Conservation (phyloP, 228 moss, liverwort and hornwort species). For the Sphagnum fallax region DNA sequence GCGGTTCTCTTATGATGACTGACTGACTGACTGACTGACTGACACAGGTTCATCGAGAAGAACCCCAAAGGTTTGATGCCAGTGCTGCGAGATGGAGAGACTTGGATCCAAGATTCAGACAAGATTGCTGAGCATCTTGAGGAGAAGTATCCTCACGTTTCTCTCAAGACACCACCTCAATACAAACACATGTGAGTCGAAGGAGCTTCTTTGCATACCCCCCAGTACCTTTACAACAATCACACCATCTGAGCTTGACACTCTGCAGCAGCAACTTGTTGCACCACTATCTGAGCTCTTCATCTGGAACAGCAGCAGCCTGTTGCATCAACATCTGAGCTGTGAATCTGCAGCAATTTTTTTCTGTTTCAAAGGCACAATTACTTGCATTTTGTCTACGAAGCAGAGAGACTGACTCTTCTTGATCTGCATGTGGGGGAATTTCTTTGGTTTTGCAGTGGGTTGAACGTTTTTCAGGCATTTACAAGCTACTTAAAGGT, state of each 20-base stretch:
- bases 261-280: background rate
- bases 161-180: slow-evolving; percentile 54
- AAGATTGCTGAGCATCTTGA: slow-evolving; percentile 79
- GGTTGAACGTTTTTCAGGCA: slow-evolving; percentile 47
- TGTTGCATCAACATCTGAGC: background rate
- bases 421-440: no score
- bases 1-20: background rate
- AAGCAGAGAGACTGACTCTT: no score
- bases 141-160: slow-evolving; percentile 55
- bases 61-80: slow-evolving; percentile 81
- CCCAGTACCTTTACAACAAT: background rate
- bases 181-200: slow-evolving; percentile 61
- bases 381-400: no score
- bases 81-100: slow-evolving; percentile 71
- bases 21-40: background rate
- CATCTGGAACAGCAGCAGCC: background rate
- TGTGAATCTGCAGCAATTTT: no score
- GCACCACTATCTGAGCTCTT: background rate
- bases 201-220: background rate
- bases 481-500: slow-evolving; percentile 73
- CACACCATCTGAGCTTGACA: background rate
- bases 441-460: slow-evolving; percentile 23
- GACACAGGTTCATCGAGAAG: slow-evolving; percentile 38
- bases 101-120: slow-evolving; percentile 88
- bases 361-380: no score